Base-by-base conservation (phyloP, 2,329 filamentous ascomycete genomes). In the Fusarium sp. region DNA sequence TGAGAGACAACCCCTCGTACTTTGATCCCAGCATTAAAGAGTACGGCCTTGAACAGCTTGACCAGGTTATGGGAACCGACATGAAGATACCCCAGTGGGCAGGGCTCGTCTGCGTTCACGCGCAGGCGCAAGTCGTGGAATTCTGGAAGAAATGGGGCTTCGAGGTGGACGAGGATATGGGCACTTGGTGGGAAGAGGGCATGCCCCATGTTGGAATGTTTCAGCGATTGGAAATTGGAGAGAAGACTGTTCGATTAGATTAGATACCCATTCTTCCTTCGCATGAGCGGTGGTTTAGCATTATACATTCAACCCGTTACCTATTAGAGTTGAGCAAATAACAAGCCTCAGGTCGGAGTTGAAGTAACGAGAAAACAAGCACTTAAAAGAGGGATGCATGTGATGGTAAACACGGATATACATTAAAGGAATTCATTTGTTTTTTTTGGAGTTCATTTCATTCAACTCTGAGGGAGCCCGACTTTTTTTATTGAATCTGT, bases 141-240 rank as follows among this genome's bases (percentile, higher is more conserved):
- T 83, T 90, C 71, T 98, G 94, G 89, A 81, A 82, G 74, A 87
- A 84, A 75, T 87, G 90, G 79, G 94, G 93, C 0, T 98, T 97
- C 78, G 80, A 83, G 66, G 82, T 87, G 12, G 94, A 98, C 79
- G 86, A 92, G 75, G 83, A 80, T 12, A 88, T 95, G 87, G 92
- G 93, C 1, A 85, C 78, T 32, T 98, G 94, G 93, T 84, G 85
- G 66, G 94, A 98, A 79, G 93, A 96, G 75, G 93, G 92, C 6
- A 95, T 97, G 57, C 84, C 87, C 69, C 93, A 97, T 82, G 86
- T 97, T 20, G 94, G 92, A 63, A 97, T 98, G 94, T 97, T 88
- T 69, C 75, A 79, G 69, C 81, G 87, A 34, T 63, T 89, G 28
- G 75, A 82, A 6, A 66, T 83, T 6, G 66, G 59, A 20, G 68